Conservation (phyloP, 2,329 filamentous ascomycete genomes). For the Calonectria pteridis region DNA sequence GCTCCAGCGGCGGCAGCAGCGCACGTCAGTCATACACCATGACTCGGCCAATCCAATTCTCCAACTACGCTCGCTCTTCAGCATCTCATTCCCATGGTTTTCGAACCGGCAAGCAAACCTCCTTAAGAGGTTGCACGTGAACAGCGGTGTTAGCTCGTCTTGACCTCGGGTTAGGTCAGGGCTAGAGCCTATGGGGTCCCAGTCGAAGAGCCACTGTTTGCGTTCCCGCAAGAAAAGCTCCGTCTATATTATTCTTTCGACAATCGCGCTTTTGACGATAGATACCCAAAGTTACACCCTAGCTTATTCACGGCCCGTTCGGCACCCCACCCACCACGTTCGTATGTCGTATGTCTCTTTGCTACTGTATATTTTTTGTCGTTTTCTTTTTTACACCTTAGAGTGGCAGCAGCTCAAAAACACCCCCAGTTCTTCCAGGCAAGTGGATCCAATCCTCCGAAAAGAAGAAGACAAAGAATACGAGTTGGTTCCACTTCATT, state of each 20-base stretch:
- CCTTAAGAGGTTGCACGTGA: neutral
- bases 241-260: neutral
- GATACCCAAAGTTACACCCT: neutral
- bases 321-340: neutral
- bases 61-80: neutral
- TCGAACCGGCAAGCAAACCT: neutral
- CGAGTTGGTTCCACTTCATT: neutral
- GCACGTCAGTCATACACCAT: neutral
- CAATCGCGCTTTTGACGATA: slow-evolving; percentile 1
- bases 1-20: neutral
- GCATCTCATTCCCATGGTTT: neutral
- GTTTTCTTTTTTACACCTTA: neutral
- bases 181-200: neutral
- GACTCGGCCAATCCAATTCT: neutral
- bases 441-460: neutral
- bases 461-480: neutral
- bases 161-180: neutral
- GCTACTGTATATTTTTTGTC: neutral
- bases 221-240: neutral
- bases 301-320: neutral
- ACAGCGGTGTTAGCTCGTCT: neutral
- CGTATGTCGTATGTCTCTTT: neutral
- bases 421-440: neutral
- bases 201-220: neutral
- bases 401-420: neutral